phyloP scores from a whole-genome alignment of 768 basidiomycete genomes.

The Lactifluus hygrophoroides region DNA sequence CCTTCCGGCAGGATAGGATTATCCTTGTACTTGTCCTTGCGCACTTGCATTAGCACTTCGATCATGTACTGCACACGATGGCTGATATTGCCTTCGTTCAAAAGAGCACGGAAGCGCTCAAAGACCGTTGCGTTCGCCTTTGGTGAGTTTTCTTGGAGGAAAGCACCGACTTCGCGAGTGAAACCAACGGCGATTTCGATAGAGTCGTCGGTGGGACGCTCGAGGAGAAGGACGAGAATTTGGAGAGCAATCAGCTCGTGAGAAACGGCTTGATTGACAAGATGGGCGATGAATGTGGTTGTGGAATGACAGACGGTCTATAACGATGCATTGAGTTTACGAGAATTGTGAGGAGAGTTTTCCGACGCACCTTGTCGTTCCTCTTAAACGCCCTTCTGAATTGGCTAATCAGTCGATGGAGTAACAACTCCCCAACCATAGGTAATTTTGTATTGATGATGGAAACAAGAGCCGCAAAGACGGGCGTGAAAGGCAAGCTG shows the following conservation, averaged over 20 bases:
- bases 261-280: slow-evolving; percentile 67
- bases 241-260: slow-evolving; percentile 92
- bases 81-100: slow-evolving; percentile 92
- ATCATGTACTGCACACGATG: slow-evolving; percentile 99
- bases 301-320: slow-evolving; percentile 91
- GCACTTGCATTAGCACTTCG: slow-evolving; percentile 96
- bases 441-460: slow-evolving; percentile 98
- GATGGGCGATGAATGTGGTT: slow-evolving; percentile 67
- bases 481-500: slow-evolving; percentile 95
- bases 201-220: slow-evolving; percentile 93
- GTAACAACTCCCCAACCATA: slow-evolving; percentile 86
- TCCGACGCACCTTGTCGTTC: slow-evolving; percentile 79
- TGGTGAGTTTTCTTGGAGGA: slow-evolving; percentile 86
- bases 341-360: background rate
- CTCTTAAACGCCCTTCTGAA: slow-evolving; percentile 92
- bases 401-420: slow-evolving; percentile 87
- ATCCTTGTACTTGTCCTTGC: slow-evolving; percentile 99
- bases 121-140: slow-evolving; percentile 93
- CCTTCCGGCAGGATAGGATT: slow-evolving; percentile 94
- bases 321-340: slow-evolving; percentile 2
- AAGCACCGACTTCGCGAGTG: slow-evolving; percentile 95
- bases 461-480: slow-evolving; percentile 88
- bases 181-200: slow-evolving; percentile 98
- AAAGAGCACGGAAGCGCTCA: slow-evolving; percentile 92
- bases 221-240: slow-evolving; percentile 91